Percentiles rank a stretch among this genome's conserved stretches.
Conservation (phyloP, 1,284 basidiomycete genomes). For the Trichosporon sp. region DNA sequence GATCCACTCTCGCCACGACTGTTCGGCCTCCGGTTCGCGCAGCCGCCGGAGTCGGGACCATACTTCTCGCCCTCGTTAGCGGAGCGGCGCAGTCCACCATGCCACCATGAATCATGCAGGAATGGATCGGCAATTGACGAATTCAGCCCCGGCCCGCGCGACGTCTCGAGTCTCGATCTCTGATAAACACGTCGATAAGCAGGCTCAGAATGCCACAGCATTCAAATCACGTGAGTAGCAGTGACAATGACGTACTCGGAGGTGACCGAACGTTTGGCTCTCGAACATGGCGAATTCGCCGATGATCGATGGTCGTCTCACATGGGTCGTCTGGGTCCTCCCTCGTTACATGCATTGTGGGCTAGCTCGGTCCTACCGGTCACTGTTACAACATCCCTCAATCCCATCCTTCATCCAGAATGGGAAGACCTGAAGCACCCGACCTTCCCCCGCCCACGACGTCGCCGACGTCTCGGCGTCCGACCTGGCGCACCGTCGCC, state of each 20-base stretch:
- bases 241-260: constrained; percentile 6
- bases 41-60: background rate
- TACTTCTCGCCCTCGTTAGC: background rate
- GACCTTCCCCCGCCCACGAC: background rate
- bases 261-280: background rate
- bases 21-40: background rate
- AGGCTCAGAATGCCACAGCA: background rate
- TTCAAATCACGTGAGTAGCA: background rate
- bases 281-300: constrained; percentile 4
- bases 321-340: background rate
- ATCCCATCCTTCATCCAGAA: background rate
- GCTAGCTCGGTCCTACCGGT: background rate
- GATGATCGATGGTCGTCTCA: background rate
- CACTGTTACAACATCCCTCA: background rate
- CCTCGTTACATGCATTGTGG: background rate
- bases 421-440: background rate
- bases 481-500: background rate
- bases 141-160: no score
- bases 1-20: background rate
- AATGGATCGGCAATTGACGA: background rate
- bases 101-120: background rate
- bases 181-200: background rate
- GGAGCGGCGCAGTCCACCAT: background rate
- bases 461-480: background rate
- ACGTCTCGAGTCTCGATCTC: no score